Conservation (phyloP, 176 grass and related monocot species). For the Dendrocalamus sinicus region DNA sequence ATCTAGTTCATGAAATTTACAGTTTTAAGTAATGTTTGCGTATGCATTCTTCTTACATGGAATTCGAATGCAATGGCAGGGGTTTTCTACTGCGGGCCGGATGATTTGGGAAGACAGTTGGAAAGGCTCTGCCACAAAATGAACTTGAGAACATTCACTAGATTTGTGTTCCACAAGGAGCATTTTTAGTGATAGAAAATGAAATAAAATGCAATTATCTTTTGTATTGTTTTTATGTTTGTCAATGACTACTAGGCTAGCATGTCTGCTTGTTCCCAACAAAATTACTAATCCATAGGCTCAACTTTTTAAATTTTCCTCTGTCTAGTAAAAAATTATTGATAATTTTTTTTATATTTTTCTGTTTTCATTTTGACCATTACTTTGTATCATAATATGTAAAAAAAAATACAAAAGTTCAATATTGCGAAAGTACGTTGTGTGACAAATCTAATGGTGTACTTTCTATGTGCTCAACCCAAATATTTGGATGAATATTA, state of each 20-base stretch:
- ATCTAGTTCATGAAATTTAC: background rate
- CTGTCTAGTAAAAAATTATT: background rate
- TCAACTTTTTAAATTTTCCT: background rate
- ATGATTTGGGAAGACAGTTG: conserved; percentile 51
- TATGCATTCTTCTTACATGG: background rate
- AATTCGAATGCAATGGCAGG: conserved; percentile 40
- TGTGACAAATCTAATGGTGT: background rate
- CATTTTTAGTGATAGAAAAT: conserved; percentile 38
- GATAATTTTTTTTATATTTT: background rate
- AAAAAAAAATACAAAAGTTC: background rate
- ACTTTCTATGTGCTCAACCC: background rate
- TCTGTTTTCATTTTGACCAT: background rate
- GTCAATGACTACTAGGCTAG: background rate
- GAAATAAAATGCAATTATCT: background rate
- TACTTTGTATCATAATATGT: background rate
- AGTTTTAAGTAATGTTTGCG: background rate
- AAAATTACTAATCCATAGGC: background rate
- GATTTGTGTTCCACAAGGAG: conserved; percentile 71
- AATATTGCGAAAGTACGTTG: background rate
- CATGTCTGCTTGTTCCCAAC: background rate
- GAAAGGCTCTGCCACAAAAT: conserved; percentile 52
- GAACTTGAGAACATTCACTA: conserved; percentile 43
- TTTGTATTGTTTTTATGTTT: background rate
- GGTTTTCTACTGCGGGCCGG: conserved; percentile 64
- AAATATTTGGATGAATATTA: background rate